These are phyloP conservation scores for Lasiosphaeria miniovina DNA, from an alignment of 495 filamentous ascomycete genomes.

Conservation along the genomic window DNA sequence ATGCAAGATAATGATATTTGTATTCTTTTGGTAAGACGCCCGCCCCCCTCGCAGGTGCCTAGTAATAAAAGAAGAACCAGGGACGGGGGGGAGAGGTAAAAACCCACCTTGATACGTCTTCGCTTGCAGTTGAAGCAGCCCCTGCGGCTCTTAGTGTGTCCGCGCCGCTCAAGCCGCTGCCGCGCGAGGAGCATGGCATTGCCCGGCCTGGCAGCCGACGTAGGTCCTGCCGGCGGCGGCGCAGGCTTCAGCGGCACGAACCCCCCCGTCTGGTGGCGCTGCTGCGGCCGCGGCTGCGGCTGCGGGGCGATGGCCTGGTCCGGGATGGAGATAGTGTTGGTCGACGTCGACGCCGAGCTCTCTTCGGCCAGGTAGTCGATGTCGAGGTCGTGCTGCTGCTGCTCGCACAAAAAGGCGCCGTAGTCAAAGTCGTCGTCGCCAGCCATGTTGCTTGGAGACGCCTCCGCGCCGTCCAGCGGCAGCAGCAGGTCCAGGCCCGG, in stretches of 20 bases:
- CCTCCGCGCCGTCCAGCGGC: neutral
- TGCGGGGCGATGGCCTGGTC: neutral
- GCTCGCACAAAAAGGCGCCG: slow-evolving; percentile 24
- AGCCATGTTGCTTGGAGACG: neutral
- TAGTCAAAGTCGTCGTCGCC: slow-evolving; percentile 28
- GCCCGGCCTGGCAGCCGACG: neutral
- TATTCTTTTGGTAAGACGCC: too few species aligned
- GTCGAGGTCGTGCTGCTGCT: slow-evolving; percentile 30
- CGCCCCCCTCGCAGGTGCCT: too few species aligned
- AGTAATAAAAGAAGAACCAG: neutral
- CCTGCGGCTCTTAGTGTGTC: slow-evolving; percentile 60
- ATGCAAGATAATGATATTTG: neutral
- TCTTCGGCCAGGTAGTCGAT: slow-evolving; percentile 35
- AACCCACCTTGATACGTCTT: slow-evolving; percentile 54
- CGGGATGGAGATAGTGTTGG: slow-evolving; percentile 5
- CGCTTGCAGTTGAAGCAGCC: slow-evolving; percentile 66
- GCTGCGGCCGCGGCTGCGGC: neutral
- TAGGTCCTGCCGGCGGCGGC: neutral
- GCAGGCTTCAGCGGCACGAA: neutral
- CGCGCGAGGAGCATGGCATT: neutral
- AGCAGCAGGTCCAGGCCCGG: neutral
- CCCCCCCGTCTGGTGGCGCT: neutral
- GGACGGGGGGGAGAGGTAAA: neutral
- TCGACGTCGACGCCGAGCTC: slow-evolving; percentile 21
- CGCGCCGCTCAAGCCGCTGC: slow-evolving; percentile 39